Evolutionary conservation across 1,139 yeast genomes (phyloP).

Genomic region (Saccharomyces hybrid): DNA sequence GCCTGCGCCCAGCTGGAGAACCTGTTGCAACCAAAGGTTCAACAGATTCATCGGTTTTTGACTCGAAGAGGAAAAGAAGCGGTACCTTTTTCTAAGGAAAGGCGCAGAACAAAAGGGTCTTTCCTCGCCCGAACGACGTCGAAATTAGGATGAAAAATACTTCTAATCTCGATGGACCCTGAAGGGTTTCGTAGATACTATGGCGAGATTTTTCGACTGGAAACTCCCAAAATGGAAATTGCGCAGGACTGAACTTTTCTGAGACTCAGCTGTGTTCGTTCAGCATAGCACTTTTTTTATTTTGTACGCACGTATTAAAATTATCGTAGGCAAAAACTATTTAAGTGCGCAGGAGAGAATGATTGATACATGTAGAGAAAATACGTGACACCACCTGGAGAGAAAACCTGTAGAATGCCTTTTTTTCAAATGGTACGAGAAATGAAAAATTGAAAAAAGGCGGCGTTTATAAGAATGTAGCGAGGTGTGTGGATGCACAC

Average conservation of each 20-base stretch:
- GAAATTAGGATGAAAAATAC: neutral
- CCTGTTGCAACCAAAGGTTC: neutral
- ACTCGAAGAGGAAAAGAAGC: neutral
- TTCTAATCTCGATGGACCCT: neutral
- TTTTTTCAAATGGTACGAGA: neutral
- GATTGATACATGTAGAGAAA: neutral
- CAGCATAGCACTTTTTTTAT: neutral
- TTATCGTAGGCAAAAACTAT: neutral
- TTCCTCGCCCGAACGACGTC: neutral
- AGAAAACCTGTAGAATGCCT: neutral
- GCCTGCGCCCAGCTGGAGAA: neutral
- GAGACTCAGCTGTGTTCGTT: neutral
- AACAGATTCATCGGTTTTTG: neutral
- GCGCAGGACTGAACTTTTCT: neutral
- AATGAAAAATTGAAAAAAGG: neutral
- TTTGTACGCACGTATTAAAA: neutral
- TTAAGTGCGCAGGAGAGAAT: neutral
- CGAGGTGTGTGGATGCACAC: neutral
- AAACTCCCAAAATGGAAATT: neutral
- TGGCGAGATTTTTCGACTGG: neutral
- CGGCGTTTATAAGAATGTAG: neutral
- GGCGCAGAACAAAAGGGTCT: neutral
- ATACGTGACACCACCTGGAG: neutral
- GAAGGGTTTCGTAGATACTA: neutral
- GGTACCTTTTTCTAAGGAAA: neutral